These are phyloP conservation scores for Saussurea involucrata DNA, from an alignment of 129 eudicot species.

Conservation along the genomic window DNA sequence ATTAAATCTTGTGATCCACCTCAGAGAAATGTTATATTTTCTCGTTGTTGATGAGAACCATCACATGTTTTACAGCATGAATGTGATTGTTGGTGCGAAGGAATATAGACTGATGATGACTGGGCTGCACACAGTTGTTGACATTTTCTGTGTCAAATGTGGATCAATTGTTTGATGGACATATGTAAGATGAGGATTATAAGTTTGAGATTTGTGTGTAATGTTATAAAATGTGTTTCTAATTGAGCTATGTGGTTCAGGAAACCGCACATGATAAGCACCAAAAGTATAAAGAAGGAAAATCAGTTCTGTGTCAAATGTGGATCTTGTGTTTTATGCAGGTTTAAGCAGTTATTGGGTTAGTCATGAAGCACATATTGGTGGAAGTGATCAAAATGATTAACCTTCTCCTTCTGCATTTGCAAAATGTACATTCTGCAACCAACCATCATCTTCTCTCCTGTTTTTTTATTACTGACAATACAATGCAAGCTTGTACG, in stretches of 20 bases:
- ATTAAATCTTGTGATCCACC: not conserved
- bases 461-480: not conserved
- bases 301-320: constrained; percentile 68
- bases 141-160: too few species aligned
- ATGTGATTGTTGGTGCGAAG: constrained; percentile 62
- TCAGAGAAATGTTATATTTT: not conserved
- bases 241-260: too few species aligned
- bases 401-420: not conserved
- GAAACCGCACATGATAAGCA: constrained; percentile 71
- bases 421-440: not conserved
- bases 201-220: too few species aligned
- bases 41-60: not conserved
- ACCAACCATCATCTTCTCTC: not conserved
- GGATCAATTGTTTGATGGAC: too few species aligned
- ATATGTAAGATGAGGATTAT: too few species aligned
- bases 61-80: constrained; percentile 23
- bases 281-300: constrained; percentile 97
- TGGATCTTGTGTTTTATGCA: constrained; percentile 24
- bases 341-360: constrained; percentile 70
- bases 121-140: too few species aligned
- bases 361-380: constrained; percentile 53
- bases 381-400: constrained; percentile 67
- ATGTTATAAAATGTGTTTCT: too few species aligned
- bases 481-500: constrained; percentile 3
- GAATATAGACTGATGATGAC: too few species aligned